Evolutionary conservation across 108 stramenopile genomes (phyloP).

Genomic region (Asterionellopsis glacialis): DNA sequence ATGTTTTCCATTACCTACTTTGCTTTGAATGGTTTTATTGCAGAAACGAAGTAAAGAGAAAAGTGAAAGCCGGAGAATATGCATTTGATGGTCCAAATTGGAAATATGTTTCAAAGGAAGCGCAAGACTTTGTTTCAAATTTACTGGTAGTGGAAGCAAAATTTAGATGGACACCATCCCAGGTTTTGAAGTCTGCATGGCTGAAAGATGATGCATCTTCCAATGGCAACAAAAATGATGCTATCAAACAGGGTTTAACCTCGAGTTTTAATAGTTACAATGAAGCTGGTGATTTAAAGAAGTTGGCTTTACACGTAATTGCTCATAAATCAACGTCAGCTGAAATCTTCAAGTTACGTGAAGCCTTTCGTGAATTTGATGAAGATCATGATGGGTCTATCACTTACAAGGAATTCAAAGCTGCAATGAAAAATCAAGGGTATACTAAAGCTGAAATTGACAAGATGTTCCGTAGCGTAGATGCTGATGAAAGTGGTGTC

Average conservation of each 20-base stretch:
- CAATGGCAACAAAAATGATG: background rate
- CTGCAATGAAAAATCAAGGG: constrained; percentile 1
- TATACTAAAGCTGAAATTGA: constrained; percentile 37
- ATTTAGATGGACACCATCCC: constrained; percentile 30
- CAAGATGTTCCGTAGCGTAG: constrained; percentile 15
- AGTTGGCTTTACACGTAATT: constrained; percentile 6
- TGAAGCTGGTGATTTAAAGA: constrained; percentile 26
- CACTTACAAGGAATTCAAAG: constrained; percentile 9
- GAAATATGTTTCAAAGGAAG: constrained; percentile 64
- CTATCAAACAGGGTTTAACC: constrained; percentile 11
- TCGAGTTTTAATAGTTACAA: constrained; percentile 30
- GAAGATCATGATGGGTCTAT: constrained; percentile 6
- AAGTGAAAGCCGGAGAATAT: constrained; percentile 18
- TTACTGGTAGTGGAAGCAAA: constrained; percentile 47
- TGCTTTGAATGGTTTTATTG: no score
- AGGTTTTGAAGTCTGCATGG: constrained; percentile 48
- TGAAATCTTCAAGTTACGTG: constrained; percentile 9
- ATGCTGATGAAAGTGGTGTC: constrained; percentile 16
- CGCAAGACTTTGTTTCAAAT: constrained; percentile 53
- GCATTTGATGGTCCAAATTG: constrained; percentile 61
- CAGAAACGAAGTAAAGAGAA: no score
- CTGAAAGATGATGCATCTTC: constrained; percentile 35
- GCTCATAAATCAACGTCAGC: constrained; percentile 4
- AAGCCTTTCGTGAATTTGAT: constrained; percentile 9
- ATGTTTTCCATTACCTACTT: constrained; percentile 4